These are phyloP conservation scores for Ceratorhiza oryzae-sativae DNA, from an alignment of 1,284 basidiomycete species.

Conservation along the genomic window DNA sequence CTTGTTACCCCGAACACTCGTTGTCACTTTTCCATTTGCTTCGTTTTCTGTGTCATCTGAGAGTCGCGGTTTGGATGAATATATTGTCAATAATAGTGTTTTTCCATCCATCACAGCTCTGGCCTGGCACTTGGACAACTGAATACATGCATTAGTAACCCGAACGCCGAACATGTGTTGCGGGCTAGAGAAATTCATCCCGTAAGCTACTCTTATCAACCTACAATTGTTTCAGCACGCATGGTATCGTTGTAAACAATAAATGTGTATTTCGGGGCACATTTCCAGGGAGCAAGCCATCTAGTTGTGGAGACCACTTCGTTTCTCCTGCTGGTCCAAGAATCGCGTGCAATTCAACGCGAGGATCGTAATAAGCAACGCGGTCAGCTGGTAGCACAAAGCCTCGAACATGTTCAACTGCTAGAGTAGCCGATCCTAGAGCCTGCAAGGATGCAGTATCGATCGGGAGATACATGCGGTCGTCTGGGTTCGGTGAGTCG, in stretches of 20 bases:
- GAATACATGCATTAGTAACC: too few relatives aligned
- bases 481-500: neutral
- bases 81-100: neutral
- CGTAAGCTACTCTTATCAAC: too few relatives aligned
- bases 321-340: neutral
- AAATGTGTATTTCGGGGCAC: neutral
- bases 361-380: neutral
- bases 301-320: slow-evolving; percentile 3
- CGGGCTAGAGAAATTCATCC: too few relatives aligned
- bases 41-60: neutral
- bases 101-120: too few relatives aligned
- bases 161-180: too few relatives aligned
- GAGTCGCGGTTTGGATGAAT: too few relatives aligned
- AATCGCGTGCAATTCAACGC: neutral
- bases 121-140: too few relatives aligned
- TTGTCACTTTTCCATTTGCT: neutral
- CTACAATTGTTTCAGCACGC: too few relatives aligned
- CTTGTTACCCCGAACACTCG: neutral
- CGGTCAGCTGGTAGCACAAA: neutral
- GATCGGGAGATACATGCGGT: neutral
- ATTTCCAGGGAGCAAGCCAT: neutral
- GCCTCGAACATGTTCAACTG: neutral
- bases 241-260: neutral
- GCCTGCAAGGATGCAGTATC: neutral
- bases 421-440: neutral